Evolutionary conservation across 768 basidiomycete genomes (phyloP).

Genomic region (Agrocybe praecox): DNA sequence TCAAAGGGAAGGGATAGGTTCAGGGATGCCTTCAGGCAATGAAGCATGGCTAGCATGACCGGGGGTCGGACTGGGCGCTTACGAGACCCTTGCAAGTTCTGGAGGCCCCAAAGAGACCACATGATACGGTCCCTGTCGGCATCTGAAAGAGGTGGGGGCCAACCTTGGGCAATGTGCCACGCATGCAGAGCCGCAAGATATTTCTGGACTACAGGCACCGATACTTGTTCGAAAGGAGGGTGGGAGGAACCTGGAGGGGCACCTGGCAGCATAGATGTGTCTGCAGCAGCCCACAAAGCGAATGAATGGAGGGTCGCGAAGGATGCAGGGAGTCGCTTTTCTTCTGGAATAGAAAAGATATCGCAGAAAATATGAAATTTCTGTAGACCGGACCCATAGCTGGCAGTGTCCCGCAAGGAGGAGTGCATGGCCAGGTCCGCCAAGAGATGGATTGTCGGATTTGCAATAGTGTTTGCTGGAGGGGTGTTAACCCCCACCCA

Average conservation of each 20-base stretch:
- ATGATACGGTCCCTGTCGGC: constrained; percentile 18
- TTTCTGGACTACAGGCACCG: constrained; percentile 23
- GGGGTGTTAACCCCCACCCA: constrained; percentile 36
- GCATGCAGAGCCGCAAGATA: constrained; percentile 38
- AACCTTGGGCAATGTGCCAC: constrained; percentile 41
- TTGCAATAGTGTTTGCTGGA: constrained; percentile 18
- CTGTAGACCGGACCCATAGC: constrained; percentile 18
- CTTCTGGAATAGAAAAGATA: no score
- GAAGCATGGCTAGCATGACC: constrained; percentile 33
- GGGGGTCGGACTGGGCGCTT: constrained; percentile 28
- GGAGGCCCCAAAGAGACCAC: constrained; percentile 31
- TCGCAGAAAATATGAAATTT: constrained; percentile 11
- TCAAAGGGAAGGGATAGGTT: constrained; percentile 34
- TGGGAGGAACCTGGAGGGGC: constrained; percentile 4
- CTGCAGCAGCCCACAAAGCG: constrained; percentile 34
- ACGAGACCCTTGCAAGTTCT: constrained; percentile 18
- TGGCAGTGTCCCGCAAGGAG: constrained; percentile 8
- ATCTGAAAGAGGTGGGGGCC: constrained; percentile 32
- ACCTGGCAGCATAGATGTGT: constrained; percentile 16
- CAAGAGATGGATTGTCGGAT: constrained; percentile 11
- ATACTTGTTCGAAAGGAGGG: constrained; percentile 31
- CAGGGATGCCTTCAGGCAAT: constrained; percentile 18
- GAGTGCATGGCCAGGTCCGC: constrained; percentile 17
- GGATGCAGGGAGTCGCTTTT: constrained; percentile 17
- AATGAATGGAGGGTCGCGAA: constrained; percentile 34